Base-by-base conservation (phyloP, 2,329 filamentous ascomycete genomes). In the Neurospora crassa region DNA sequence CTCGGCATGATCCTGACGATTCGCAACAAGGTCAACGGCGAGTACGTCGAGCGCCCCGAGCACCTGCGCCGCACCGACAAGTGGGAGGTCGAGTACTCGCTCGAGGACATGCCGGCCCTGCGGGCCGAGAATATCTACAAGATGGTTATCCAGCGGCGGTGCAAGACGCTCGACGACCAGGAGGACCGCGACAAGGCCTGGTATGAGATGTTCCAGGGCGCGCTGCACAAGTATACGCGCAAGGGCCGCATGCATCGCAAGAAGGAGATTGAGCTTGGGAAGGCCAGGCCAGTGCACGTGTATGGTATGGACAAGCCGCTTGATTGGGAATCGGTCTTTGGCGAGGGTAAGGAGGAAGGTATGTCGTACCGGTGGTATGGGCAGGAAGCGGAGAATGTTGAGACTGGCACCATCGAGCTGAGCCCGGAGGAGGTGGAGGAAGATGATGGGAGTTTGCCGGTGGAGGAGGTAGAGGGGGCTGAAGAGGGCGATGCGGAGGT, bases 51-150 rank as follows among this genome's bases (percentile, higher is more conserved):
- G 0, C 89, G 93, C 3, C 92, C 93, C 0, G 74, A 80, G 1
- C 75, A 83, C 0, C 78, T 90, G 67, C 79, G 69, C 0, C 41
- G 76, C 16, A 24, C 11, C 6, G 79, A 78, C 71, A 89, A 74
- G 77, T 97, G 94, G 94, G 79, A 82, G 0, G 83, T 97, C n/a
- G 89, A 96, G 76, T 97, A 97, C 80, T 85, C 89, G 43, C 81
- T 97, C 68, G 85, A 86, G 67, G 91, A 94, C 74, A 82, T 94
- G 1, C 69, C 80, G 0, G 74, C 67, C 2, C 73, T 78, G 0
- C 81, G 83, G 11, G 87, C 86, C 1, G 80, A 79, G 72, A 79
- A 71, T 0, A 79, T 91, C 34, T 93, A 93, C 78, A 59, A 77
- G 16, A 53, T 47, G 69, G 40, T 72, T 12, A 70, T 73, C 20